These are phyloP conservation scores for Eucalyptus albens DNA, from an alignment of 345 rosid genomes.

Conservation along the genomic window DNA sequence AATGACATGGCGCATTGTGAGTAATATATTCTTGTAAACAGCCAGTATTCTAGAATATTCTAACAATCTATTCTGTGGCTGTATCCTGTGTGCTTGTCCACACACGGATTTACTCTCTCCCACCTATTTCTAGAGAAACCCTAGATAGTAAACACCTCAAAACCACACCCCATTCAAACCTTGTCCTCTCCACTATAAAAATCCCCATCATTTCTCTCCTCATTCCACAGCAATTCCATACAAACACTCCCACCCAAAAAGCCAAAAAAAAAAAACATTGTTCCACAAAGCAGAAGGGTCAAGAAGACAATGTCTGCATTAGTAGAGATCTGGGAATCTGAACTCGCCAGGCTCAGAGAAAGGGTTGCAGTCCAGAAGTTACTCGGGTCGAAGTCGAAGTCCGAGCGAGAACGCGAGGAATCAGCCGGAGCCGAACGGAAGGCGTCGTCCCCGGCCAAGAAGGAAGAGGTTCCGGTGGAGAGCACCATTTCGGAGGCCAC, in stretches of 20 bases:
- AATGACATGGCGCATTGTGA: too few species aligned
- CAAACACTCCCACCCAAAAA: background rate
- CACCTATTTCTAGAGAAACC: background rate
- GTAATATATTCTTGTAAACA: background rate
- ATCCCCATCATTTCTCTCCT: background rate
- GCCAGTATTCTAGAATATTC: background rate
- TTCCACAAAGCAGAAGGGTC: background rate
- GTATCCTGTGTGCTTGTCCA: background rate
- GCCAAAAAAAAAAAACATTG: too few species aligned
- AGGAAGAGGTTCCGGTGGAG: slow-evolving; percentile 5
- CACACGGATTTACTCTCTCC: background rate
- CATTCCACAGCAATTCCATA: background rate
- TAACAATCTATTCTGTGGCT: background rate
- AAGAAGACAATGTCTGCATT: background rate
- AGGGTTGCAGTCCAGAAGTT: background rate
- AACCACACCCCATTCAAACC: background rate
- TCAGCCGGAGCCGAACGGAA: background rate
- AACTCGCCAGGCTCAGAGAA: background rate
- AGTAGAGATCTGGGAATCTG: background rate
- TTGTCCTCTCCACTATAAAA: background rate
- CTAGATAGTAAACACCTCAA: background rate
- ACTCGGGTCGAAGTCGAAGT: background rate
- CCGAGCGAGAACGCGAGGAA: background rate
- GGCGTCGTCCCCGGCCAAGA: background rate
- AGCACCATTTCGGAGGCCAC: slow-evolving; percentile 49